Percentiles rank a stretch among this genome's conserved stretches.
phyloP scores from a whole-genome alignment of 2,329 filamentous ascomycete genomes.

The Leptosphaerulina australis region DNA sequence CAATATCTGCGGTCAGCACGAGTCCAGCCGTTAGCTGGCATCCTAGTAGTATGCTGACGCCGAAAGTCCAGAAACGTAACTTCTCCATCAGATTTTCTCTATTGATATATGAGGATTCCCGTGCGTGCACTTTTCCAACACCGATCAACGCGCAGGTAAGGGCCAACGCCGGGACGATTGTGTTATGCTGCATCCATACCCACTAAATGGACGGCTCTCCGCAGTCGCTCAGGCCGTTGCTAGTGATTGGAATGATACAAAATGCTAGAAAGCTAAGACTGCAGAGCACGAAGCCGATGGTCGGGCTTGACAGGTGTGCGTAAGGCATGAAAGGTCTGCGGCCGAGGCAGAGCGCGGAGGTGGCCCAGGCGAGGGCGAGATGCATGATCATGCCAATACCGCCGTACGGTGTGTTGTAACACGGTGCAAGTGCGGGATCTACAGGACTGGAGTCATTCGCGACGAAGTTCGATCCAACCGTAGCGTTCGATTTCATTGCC shows the following conservation, averaged over 20 bases:
- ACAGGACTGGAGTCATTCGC: neutral
- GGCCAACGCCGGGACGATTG: neutral
- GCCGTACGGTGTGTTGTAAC: neutral
- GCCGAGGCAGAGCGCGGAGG: neutral
- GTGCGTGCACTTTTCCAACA: neutral
- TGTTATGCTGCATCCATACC: neutral
- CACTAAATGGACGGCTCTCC: neutral
- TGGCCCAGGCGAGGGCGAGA: neutral
- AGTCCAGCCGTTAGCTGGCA: neutral
- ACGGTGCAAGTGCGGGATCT: neutral
- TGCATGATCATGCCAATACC: neutral
- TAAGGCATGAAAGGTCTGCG: neutral
- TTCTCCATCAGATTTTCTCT: neutral
- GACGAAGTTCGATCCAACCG: neutral
- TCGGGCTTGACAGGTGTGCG: neutral
- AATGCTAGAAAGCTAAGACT: neutral
- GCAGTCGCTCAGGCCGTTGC: neutral
- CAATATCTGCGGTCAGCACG: neutral
- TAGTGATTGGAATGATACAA: neutral
- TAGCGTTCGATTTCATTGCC: neutral
- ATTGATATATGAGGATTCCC: neutral
- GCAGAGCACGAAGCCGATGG: neutral
- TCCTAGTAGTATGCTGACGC: neutral
- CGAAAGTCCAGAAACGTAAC: neutral
- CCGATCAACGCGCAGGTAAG: neutral